Percentiles rank a stretch among this genome's conserved stretches.
Evolutionary conservation across 768 basidiomycete genomes (phyloP).

Genomic region (Gymnopilus junonius): DNA sequence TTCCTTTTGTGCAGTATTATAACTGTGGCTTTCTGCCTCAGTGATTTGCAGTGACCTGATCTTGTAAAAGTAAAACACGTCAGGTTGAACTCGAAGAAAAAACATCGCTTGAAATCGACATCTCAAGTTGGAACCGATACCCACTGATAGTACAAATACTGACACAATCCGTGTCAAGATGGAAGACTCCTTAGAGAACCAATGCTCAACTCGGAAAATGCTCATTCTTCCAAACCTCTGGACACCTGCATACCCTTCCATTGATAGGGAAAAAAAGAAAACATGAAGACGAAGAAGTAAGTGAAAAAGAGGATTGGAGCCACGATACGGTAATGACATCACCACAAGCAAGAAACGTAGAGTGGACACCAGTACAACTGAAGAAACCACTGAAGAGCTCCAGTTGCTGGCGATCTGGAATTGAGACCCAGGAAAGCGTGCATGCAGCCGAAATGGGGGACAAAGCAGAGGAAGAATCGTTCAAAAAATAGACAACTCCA

Average conservation of each 20-base stretch:
- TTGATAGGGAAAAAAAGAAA: constrained; percentile 3
- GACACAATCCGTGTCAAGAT: neutral
- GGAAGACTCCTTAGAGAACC: neutral
- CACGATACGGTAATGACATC: neutral
- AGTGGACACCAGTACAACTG: neutral
- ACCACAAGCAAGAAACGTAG: neutral
- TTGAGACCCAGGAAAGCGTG: neutral
- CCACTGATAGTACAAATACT: neutral
- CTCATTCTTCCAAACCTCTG: neutral
- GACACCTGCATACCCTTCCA: neutral
- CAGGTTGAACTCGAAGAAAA: neutral
- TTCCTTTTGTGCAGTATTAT: too few relatives aligned
- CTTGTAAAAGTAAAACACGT: neutral
- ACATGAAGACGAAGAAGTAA: neutral
- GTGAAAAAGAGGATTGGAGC: neutral
- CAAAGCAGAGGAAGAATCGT: neutral
- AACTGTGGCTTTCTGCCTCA: too few relatives aligned
- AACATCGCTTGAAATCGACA: neutral
- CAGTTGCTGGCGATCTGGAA: too few relatives aligned
- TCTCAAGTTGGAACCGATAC: neutral
- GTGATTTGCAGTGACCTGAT: neutral
- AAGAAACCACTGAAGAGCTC: neutral
- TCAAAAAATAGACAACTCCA: neutral
- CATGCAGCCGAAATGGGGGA: neutral
- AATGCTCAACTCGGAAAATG: neutral